Base-by-base conservation (phyloP, 441 rosid genomes). In the Syzygium malaccense region DNA sequence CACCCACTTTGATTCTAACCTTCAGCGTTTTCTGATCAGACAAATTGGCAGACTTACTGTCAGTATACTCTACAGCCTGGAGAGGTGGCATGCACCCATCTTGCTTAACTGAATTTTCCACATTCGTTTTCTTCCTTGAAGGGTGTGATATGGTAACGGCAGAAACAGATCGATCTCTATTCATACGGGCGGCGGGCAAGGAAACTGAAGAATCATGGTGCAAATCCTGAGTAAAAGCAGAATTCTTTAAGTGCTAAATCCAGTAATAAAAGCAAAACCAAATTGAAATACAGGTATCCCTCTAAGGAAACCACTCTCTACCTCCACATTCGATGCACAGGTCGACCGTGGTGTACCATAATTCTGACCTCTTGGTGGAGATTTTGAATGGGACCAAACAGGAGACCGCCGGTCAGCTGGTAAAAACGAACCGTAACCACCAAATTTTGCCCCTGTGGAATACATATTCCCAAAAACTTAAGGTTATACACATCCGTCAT, bases 361-460 rank as follows among this genome's bases (percentile, higher is more conserved):
- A 85, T 93, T 93, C 92, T 92, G 98, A 91, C 88, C 91, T 90
- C 90, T 94, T 86, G 93, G 94, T 7, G 96, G 95, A 87, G 96
- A 91, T 93, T 91, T 95, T 25, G 95, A 93, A 90, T 90, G 93
- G 91, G 98, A 89, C 92, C 92, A 92, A 85, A 91, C 90, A 89
- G 98, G 99, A 89, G 99, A 96, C 55, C 99, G 98, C 86, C 94
- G 95, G 92, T 93, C 92, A 75, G 97, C 83, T 85, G 97, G 96
- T 90, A 98, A 94, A 92, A 98, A 98, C 33, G 99, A 98, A 91
- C 99, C 99, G 92, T 98, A 98, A 55, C 98, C 99, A 90, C 99
- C 99, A 94, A 90, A 97, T 90, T 95, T 97, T 64, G 99, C 92
- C 90, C 99, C 99, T 98, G 95, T 89, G 75, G 60, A 88, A n/a